Evolutionary conservation across 2,329 filamentous ascomycete genomes (phyloP).

Genomic region (Lasiodiplodia citricola): DNA sequence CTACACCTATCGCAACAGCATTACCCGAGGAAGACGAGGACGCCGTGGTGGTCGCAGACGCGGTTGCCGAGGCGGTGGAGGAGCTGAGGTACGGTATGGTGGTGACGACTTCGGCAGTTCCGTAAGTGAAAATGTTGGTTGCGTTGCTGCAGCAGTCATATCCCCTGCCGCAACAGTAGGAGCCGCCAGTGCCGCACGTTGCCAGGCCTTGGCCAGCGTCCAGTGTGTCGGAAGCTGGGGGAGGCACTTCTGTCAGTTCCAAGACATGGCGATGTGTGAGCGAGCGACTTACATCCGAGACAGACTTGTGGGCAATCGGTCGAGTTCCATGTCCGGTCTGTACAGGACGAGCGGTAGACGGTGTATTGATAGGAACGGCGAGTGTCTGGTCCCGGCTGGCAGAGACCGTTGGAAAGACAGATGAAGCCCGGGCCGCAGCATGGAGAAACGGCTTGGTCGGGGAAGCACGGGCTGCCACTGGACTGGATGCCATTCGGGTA

Average conservation of each 20-base stretch:
- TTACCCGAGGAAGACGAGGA: slow-evolving; percentile 11
- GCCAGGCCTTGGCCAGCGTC: slow-evolving; percentile 32
- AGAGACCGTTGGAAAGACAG: slow-evolving; percentile 34
- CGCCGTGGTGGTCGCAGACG: background rate
- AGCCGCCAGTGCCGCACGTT: slow-evolving; percentile 29
- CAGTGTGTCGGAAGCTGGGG: slow-evolving; percentile 24
- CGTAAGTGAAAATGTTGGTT: slow-evolving; percentile 30
- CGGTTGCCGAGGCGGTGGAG: slow-evolving; percentile 20
- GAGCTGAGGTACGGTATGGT: slow-evolving; percentile 30
- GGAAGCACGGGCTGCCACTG: slow-evolving; percentile 30
- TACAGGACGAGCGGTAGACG: slow-evolving; percentile 34
- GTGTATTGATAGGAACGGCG: slow-evolving; percentile 30
- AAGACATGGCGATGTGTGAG: background rate
- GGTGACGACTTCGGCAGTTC: slow-evolving; percentile 28
- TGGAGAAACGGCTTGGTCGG: slow-evolving; percentile 30
- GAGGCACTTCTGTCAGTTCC: slow-evolving; percentile 16
- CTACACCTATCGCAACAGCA: slow-evolving; percentile 31
- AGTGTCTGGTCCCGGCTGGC: slow-evolving; percentile 31
- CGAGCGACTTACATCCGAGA: slow-evolving; percentile 29
- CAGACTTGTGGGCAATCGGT: slow-evolving; percentile 33
- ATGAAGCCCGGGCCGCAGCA: slow-evolving; percentile 35
- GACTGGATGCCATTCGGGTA: slow-evolving; percentile 32
- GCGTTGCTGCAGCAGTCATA: slow-evolving; percentile 33
- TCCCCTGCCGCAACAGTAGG: slow-evolving; percentile 32
- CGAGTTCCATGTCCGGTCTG: slow-evolving; percentile 33